phyloP scores from a whole-genome alignment of 192 early-diverging fungal genomes.

The Thamnidium elegans region DNA sequence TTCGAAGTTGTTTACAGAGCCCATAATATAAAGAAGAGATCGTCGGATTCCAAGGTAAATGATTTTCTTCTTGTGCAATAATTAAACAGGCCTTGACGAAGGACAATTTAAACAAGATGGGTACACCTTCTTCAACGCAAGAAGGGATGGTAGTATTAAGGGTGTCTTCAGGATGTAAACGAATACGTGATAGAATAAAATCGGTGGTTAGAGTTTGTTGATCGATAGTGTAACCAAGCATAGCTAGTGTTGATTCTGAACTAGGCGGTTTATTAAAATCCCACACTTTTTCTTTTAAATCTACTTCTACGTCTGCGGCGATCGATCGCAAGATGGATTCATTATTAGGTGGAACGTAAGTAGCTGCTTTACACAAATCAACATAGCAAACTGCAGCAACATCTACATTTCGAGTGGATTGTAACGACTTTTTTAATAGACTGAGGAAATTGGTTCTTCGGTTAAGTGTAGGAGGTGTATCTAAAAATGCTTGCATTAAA shows the following conservation, averaged over 20 bases:
- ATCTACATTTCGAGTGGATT: constrained; percentile 51
- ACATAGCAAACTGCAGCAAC: constrained; percentile 67
- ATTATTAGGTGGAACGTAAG: constrained; percentile 58
- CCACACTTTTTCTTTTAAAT: constrained; percentile 52
- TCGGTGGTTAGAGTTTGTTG: constrained; percentile 63
- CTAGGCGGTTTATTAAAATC: neutral
- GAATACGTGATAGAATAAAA: constrained; percentile 65
- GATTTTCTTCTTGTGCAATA: constrained; percentile 59
- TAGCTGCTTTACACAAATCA: constrained; percentile 67
- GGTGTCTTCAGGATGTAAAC: constrained; percentile 66
- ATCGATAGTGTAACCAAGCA: constrained; percentile 58
- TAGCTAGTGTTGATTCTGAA: constrained; percentile 30
- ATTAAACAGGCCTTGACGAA: constrained; percentile 70
- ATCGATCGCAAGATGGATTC: constrained; percentile 57
- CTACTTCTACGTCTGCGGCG: constrained; percentile 65
- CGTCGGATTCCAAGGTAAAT: constrained; percentile 67
- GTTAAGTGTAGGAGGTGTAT: constrained; percentile 39
- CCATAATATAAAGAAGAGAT: constrained; percentile 51
- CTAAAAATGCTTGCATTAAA: constrained; percentile 57
- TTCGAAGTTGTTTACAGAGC: constrained; percentile 55
- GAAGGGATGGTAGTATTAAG: constrained; percentile 65
- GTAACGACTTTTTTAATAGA: constrained; percentile 48
- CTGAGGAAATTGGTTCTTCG: constrained; percentile 55
- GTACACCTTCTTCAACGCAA: constrained; percentile 60
- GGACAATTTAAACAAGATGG: constrained; percentile 72